phyloP scores from a whole-genome alignment of 331 rosid genomes.

The Malus hybrid region DNA sequence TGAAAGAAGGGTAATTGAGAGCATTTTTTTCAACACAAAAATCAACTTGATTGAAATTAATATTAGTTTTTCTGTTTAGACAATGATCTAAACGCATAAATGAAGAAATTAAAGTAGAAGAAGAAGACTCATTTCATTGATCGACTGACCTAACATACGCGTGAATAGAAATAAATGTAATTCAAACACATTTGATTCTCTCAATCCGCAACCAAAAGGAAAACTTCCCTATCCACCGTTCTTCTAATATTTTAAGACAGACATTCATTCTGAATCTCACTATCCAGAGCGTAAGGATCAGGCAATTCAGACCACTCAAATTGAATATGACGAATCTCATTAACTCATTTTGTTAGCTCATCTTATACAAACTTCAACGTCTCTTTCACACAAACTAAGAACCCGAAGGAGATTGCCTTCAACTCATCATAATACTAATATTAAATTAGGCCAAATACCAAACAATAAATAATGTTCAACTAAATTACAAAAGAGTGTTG shows the following conservation, averaged over 20 bases:
- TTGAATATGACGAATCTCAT: too few species aligned
- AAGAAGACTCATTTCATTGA: not conserved
- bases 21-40: not conserved
- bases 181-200: too few species aligned
- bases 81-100: too few species aligned
- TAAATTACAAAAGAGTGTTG: too few species aligned
- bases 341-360: too few species aligned
- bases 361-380: too few species aligned
- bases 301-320: too few species aligned
- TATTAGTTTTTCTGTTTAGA: too few species aligned
- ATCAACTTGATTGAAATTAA: not conserved
- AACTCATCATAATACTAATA: not conserved
- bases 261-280: too few species aligned
- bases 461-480: not conserved
- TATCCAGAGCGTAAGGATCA: fast-evolving
- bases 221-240: not conserved
- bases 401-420: too few species aligned
- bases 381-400: too few species aligned
- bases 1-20: not conserved
- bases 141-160: not conserved
- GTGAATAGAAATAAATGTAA: not conserved
- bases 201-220: not conserved
- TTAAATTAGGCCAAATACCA: not conserved
- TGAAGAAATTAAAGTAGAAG: too few species aligned
- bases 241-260: fast-evolving